Percentiles rank a stretch among this genome's conserved stretches.
phyloP scores from a whole-genome alignment of 176 grass and related monocot genomes.

The Oryza glaberrima region DNA sequence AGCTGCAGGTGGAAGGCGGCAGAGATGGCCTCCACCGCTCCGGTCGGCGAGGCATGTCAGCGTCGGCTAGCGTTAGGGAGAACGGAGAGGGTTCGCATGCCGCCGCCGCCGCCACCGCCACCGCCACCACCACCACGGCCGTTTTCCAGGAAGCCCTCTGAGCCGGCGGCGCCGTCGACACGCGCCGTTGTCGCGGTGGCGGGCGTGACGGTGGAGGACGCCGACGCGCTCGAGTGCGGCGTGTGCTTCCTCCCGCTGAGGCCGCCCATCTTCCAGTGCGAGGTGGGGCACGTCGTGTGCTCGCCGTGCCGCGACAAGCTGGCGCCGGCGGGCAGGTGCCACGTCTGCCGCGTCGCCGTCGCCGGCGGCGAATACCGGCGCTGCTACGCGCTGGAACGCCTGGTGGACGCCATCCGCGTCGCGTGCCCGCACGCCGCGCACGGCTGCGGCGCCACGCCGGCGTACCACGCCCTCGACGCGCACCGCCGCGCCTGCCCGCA shows the following conservation, averaged over 20 bases:
- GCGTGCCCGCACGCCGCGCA: neutral
- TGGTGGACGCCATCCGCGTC: neutral
- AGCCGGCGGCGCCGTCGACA: too few relatives aligned
- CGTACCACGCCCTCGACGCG: neutral
- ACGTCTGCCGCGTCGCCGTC: too few relatives aligned
- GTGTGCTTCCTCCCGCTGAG: neutral
- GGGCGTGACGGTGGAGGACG: neutral
- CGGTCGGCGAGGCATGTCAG: too few relatives aligned
- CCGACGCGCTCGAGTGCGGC: neutral
- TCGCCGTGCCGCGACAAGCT: slow-evolving; percentile 21
- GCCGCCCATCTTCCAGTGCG: slow-evolving; percentile 29
- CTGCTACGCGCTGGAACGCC: slow-evolving; percentile 17
- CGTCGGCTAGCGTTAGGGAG: too few relatives aligned
- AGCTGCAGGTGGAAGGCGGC: too few relatives aligned
- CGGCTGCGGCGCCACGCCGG: neutral
- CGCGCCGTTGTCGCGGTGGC: too few relatives aligned
- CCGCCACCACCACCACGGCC: too few relatives aligned
- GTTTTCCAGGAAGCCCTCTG: too few relatives aligned
- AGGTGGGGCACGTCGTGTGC: slow-evolving; percentile 27
- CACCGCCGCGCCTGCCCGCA: neutral
- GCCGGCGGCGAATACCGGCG: neutral
- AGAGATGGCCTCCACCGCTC: too few relatives aligned
- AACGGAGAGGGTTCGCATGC: too few relatives aligned
- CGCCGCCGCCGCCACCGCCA: too few relatives aligned
- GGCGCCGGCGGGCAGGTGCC: neutral